Base-by-base conservation (phyloP, 2,329 filamentous ascomycete species). In the Capronia epimyces region DNA sequence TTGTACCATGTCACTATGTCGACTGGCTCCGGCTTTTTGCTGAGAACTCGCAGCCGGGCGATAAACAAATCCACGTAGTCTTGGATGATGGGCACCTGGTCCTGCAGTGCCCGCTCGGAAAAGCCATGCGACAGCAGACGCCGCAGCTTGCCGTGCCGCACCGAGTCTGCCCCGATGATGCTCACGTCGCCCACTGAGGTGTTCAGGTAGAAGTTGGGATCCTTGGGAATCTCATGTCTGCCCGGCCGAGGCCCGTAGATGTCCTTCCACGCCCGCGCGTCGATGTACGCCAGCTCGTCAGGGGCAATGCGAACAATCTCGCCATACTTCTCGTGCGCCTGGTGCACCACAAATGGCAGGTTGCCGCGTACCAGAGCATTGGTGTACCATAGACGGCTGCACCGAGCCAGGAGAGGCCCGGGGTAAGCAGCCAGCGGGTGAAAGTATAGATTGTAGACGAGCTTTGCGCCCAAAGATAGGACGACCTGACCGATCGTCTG, bases 51-150 rank as follows among this genome's bases (percentile, higher is more conserved):
- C 5, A 36, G 32, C 8, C 29, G n/a, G 5, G 8, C 6, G 25
- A 60, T 46, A 1, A 61, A 42, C 9, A 53, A 43, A 20, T 47
- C 39, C 34, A 57, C 31, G 32, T 56, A 61, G 18, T 15, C 15
- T 22, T 53, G 27, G 20, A 61, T 32, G 3, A 60, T 15, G 1
- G 60, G 49, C 46, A 70, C 70, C 50, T 72, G 72, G 10, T 67
- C 65, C 3, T 60, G 60, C 13, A 76, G 45, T 1, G 69, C 67
- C 41, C 65, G 66, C 37, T 74, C 71, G 0, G 71, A 72, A 53
- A 75, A 75, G 0, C 67, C 70, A 48, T 69, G 65, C 0, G 66
- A 60, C 6, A 75, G 48, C 5, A 18, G 12, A n/a, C 32, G 32
- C n/a, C 32, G 32, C 6, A 36, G 12, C 12, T 10, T 5, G 25